A percentile compares a stretch with the other conserved stretches of the same genome.
Conservation (phyloP, 768 basidiomycete species). For the Phaffia australis region DNA sequence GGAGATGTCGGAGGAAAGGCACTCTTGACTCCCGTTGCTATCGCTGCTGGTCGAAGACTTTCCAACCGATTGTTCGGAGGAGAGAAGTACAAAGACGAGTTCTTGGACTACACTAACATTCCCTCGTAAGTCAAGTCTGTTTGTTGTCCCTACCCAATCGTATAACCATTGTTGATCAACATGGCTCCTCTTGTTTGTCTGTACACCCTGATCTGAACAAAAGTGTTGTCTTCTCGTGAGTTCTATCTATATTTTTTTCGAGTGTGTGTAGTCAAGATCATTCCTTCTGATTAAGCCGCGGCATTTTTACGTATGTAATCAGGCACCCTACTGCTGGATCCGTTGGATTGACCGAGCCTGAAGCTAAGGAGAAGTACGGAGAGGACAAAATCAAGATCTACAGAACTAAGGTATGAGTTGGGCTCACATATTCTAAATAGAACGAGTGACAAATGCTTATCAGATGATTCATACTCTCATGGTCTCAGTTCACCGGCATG, state of each 20-base stretch:
- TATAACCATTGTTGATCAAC: not conserved
- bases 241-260: constrained; percentile 25
- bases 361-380: constrained; percentile 80
- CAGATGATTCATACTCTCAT: not conserved
- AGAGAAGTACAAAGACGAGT: constrained; percentile 67
- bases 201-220: not conserved
- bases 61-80: constrained; percentile 84
- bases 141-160: not conserved
- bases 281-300: constrained; percentile 9
- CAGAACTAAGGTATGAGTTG: constrained; percentile 43
- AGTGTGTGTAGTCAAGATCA: not conserved
- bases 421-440: not conserved
- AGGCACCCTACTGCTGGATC: constrained; percentile 94
- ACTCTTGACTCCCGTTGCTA: constrained; percentile 89
- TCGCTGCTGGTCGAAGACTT: constrained; percentile 82
- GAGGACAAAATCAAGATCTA: constrained; percentile 76
- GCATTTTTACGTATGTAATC: constrained; percentile 16
- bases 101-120: constrained; percentile 78
- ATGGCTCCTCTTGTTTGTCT: not conserved
- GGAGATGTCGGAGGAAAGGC: constrained; percentile 91
- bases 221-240: constrained; percentile 92
- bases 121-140: constrained; percentile 40
- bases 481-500: constrained; percentile 22
- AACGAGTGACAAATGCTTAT: not conserved
- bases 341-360: constrained; percentile 84